Evolutionary conservation across 176 grass and related monocot genomes (phyloP), one percentile per base, ranked within the genome.

Genomic region (Dactylis glomerata): DNA sequence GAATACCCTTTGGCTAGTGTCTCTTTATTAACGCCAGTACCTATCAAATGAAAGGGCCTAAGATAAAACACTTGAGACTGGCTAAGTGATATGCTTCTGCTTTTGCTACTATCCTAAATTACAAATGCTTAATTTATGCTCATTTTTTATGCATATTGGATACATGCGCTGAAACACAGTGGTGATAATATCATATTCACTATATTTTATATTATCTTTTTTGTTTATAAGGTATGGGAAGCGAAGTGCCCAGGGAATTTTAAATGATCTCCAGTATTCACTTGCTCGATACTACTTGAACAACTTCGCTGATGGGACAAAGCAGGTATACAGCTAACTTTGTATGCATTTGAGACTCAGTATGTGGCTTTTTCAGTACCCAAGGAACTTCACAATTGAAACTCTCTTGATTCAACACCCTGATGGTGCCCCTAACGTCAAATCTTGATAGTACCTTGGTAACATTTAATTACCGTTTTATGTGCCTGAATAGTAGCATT

Each of bases 301-400:
- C 88, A 99, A 99, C 80, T 99, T 99, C 34, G 88, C 42, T 56
- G 96, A 99, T 80, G 96, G 96, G 68, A 96, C 93, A 78, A 99
- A 95, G 58, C 96, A 99, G 96, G 96, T 96, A 55, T 68, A 5
- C 58, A 56, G 15, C 74, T 82, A 42, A 75, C 62, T 85, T 67
- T 82, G 54, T 50, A 73, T 83, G 76, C 27, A 75, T 82, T n/a
- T 80, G 58, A 65, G 14, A 73, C 26, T 49, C 16, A 47, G 41
- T 73, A 73, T 47, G 26, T 30, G 42, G 0, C 71, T 50, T 2
- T 49, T 28, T 74, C 28, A 44, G 38, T 78, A 58, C 22, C 34
- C 17, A 50, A 49, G 75, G 40, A 8, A 77, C 23, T 77, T 77
- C 32, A 57, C 3, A 26, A 6, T 38, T 47, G 3, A 28, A 45